These are phyloP conservation scores for Epichloe bromicola DNA, from an alignment of 2,329 filamentous ascomycete species.

Conservation along the genomic window DNA sequence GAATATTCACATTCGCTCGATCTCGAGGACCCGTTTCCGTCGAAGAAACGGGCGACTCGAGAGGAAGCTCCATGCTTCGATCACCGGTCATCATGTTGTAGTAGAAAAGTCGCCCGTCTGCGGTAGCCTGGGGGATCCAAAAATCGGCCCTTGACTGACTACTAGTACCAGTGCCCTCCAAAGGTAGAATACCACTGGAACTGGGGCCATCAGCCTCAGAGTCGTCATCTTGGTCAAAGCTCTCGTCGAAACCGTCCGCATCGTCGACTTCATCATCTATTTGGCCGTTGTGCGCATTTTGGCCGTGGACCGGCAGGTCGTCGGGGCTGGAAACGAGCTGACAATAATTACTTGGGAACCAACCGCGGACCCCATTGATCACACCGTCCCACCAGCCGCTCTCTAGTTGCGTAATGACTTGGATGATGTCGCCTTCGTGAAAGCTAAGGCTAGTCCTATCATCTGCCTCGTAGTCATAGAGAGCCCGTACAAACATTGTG, in stretches of 20 bases:
- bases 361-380: conserved; percentile 90
- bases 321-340: conserved; percentile 67
- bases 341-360: conserved; percentile 99
- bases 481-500: conserved; percentile 81
- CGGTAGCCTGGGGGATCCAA: conserved; percentile 91
- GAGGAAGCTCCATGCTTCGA: conserved; percentile 83
- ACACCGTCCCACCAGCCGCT: conserved; percentile 99
- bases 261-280: conserved; percentile 51
- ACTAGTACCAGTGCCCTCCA: conserved; percentile 48
- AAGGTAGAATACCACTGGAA: conserved; percentile 46
- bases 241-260: conserved; percentile 53
- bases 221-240: conserved; percentile 53
- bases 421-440: conserved; percentile 91
- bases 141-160: conserved; percentile 79
- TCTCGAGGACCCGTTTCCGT: conserved; percentile 80
- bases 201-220: conserved; percentile 46
- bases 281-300: conserved; percentile 40
- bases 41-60: conserved; percentile 73
- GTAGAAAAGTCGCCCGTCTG: conserved; percentile 87
- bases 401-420: conserved; percentile 95
- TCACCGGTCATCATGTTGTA: conserved; percentile 97
- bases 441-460: conserved; percentile 95
- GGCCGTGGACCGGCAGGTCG: conserved; percentile 51
- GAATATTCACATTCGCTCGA: conserved; percentile 75
- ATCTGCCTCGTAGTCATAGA: conserved; percentile 97